Percentiles rank a stretch among this genome's conserved stretches.
phyloP scores from a whole-genome alignment of 306 rosid genomes.

The Cucurbita maxima region DNA sequence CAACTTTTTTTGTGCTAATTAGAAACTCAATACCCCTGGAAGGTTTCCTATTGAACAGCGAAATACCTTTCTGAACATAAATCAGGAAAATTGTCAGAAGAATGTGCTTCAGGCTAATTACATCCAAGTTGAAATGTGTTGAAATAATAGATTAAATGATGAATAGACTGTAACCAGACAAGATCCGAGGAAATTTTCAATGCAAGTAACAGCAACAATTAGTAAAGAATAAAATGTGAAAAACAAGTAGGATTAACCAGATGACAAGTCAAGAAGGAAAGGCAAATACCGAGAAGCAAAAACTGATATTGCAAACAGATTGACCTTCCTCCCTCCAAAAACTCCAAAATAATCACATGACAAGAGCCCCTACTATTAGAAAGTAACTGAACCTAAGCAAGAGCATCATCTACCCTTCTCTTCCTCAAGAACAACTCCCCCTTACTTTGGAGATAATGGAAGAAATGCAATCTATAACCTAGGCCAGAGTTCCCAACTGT shows the following conservation, averaged over 20 bases:
- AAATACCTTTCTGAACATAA: constrained; percentile 88
- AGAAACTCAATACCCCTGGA: constrained; percentile 88
- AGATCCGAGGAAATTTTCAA: neutral
- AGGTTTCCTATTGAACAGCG: constrained; percentile 86
- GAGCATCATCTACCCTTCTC: neutral
- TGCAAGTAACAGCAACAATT: neutral
- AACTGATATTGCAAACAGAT: neutral
- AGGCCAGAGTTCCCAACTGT: neutral
- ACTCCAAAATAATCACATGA: neutral
- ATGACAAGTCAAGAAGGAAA: neutral
- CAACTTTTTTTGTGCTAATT: constrained; percentile 63
- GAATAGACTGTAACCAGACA: neutral
- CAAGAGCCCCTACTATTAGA: neutral
- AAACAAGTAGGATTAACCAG: neutral
- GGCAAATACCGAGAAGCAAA: neutral
- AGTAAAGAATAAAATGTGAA: neutral
- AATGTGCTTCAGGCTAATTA: neutral
- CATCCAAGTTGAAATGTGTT: constrained; percentile 10
- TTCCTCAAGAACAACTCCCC: neutral
- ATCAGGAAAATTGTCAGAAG: constrained; percentile 29
- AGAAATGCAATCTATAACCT: neutral
- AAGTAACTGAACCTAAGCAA: neutral
- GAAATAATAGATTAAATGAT: neutral
- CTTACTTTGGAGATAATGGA: neutral
- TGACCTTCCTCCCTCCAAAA: neutral